phyloP scores from a whole-genome alignment of 140 eudicot genomes.

The Bidens hawaiensis region DNA sequence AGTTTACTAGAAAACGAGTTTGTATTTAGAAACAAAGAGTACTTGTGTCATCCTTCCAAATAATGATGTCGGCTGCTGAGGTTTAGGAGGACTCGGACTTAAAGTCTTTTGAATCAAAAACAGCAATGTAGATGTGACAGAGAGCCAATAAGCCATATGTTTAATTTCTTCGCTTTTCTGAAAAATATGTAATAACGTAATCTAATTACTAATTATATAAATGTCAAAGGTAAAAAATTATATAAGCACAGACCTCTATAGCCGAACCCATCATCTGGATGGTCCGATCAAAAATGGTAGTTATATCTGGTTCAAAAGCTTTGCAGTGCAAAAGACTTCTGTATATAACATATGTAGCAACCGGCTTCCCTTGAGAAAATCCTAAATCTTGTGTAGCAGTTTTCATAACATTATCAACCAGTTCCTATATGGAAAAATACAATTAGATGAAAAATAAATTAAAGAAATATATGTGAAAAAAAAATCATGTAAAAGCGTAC shows the following conservation, averaged over 20 bases:
- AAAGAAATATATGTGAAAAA: not conserved
- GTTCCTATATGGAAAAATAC: slow-evolving; percentile 47
- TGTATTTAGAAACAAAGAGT: slow-evolving; percentile 18
- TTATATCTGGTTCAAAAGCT: slow-evolving; percentile 76
- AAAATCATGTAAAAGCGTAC: slow-evolving; percentile 30
- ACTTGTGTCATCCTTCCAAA: slow-evolving; percentile 85
- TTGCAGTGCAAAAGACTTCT: slow-evolving; percentile 78
- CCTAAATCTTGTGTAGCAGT: slow-evolving; percentile 61
- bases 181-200: slow-evolving; percentile 10
- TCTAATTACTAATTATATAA: not conserved
- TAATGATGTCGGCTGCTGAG: slow-evolving; percentile 69
- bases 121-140: slow-evolving; percentile 60
- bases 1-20: not conserved
- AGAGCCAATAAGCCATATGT: slow-evolving; percentile 81
- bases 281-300: slow-evolving; percentile 75
- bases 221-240: slow-evolving; percentile 1
- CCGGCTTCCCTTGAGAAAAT: slow-evolving; percentile 75
- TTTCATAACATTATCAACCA: slow-evolving; percentile 46
- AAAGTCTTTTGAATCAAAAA: slow-evolving; percentile 61
- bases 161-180: slow-evolving; percentile 54
- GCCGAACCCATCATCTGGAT: slow-evolving; percentile 72
- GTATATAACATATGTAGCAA: slow-evolving; percentile 73
- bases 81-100: slow-evolving; percentile 46
- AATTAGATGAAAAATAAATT: not conserved
- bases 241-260: slow-evolving; percentile 51